These are phyloP conservation scores for Mucuna pruriens DNA, from an alignment of 306 rosid species.

Conservation along the genomic window DNA sequence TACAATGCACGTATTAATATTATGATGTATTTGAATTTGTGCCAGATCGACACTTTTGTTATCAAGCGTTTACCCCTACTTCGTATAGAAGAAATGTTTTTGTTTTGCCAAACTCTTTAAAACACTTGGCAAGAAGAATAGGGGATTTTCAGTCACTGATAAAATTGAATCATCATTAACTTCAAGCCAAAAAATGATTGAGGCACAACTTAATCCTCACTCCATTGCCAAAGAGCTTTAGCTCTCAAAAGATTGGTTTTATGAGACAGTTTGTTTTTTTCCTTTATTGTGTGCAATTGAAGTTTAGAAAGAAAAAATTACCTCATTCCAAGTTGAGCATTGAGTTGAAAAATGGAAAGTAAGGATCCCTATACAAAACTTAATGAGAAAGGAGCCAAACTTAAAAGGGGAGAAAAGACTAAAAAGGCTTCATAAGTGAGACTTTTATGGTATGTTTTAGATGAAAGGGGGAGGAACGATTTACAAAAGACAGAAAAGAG, in stretches of 20 bases:
- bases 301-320: not conserved
- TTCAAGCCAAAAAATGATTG: not conserved
- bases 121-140: not conserved
- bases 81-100: slow-evolving; percentile 6
- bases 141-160: not conserved
- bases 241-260: not conserved
- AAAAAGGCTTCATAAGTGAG: not conserved
- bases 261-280: not conserved
- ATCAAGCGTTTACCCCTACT: not conserved
- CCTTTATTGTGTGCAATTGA: not conserved
- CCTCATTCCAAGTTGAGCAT: not conserved
- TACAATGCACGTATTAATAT: slow-evolving; percentile 8
- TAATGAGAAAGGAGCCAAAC: not conserved
- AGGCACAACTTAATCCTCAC: not conserved
- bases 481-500: too few relatives aligned
- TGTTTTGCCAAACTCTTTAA: not conserved
- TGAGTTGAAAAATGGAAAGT: not conserved
- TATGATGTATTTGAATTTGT: not conserved
- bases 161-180: not conserved
- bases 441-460: too few relatives aligned
- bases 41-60: not conserved
- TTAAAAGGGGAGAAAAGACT: not conserved
- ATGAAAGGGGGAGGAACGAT: too few relatives aligned
- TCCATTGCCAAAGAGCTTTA: not conserved
- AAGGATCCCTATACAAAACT: not conserved